These are phyloP conservation scores for Lachnellula subtilissima DNA, from an alignment of 2,329 filamentous ascomycete genomes.

Conservation along the genomic window DNA sequence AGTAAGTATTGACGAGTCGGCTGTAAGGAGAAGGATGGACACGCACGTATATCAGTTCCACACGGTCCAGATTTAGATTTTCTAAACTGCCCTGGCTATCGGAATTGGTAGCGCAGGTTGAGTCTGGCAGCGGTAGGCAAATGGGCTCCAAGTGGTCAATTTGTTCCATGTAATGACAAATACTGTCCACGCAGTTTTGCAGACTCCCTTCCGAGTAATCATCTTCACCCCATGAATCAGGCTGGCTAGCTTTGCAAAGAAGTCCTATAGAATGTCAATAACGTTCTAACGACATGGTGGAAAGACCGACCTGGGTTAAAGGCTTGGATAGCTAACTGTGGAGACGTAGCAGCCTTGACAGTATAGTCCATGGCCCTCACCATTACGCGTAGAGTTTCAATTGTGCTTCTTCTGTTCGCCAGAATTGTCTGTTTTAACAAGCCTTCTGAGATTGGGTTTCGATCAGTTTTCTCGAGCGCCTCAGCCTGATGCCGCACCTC, in stretches of 20 bases:
- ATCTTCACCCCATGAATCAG: slow-evolving; percentile 2
- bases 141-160: slow-evolving; percentile 15
- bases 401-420: slow-evolving; percentile 18
- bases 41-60: slow-evolving; percentile 23
- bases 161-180: slow-evolving; percentile 16
- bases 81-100: slow-evolving; percentile 27
- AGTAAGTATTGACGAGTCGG: slow-evolving; percentile 7
- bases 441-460: slow-evolving; percentile 11
- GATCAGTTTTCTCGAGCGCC: slow-evolving; percentile 1
- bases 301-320: slow-evolving; percentile 20
- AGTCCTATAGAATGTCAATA: slow-evolving; percentile 6
- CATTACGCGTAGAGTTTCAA: slow-evolving; percentile 16
- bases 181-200: slow-evolving; percentile 1
- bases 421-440: slow-evolving; percentile 11
- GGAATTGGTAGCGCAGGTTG: slow-evolving; percentile 2
- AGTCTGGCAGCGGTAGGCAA: neutral
- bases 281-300: neutral
- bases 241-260: slow-evolving; percentile 3
- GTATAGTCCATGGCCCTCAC: slow-evolving; percentile 14
- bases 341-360: slow-evolving; percentile 14
- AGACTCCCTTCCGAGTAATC: neutral
- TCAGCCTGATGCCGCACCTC: slow-evolving; percentile 23
- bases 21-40: neutral
- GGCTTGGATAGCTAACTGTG: slow-evolving; percentile 15
- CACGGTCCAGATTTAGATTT: slow-evolving; percentile 9